Base-by-base conservation (phyloP, 139 green algal species). In the Chlorella vulgaris region DNA sequence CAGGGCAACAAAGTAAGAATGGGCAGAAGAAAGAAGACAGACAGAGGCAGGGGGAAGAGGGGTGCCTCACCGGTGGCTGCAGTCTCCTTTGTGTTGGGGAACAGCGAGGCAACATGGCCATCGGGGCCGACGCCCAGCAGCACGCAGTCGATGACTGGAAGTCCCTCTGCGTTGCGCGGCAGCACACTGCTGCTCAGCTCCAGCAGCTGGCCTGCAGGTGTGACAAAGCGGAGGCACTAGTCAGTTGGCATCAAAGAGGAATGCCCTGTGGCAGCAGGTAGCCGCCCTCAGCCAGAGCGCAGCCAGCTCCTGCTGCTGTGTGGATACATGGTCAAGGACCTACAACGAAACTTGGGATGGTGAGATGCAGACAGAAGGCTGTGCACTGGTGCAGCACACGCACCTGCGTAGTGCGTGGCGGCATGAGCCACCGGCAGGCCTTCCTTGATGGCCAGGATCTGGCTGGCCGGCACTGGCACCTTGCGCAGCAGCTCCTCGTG, bases 91-190 rank as follows among this genome's bases (percentile, higher is more conserved):
- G 69, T 66, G 87, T 98, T 98, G 81, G 97, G 97, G 88, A 99
- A 99, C n/a, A 99, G 92, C 1, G 94, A 98, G 33, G 95, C 96
- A 8, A 99, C 88, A 79, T 99, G 97, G 74, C 96, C 97, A 78
- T 99, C 97, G 22, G 97, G 97, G 18, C 97, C 97, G 13, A 99
- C 90, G 35, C 95, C 96, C 51, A 99, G 92, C 47, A 99, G 81
- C n/a, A 98, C 92, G 1, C 96, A 80, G 83, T 99, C 96, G 69
- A 98, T 93, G 0, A 94, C 63, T 18, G 96, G 95, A 24, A 96
- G 75, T 58, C 69, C 84, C 43, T 81, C 78, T 1, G 86, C 78
- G 24, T 65, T 91, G 81, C 86, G 81, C 0, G 94, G 92, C 65
- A 97, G 88, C 15, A 95, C 84, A 7, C 28, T 40, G 1, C 53